Base-by-base conservation (phyloP, 768 basidiomycete genomes). In the Podaxis pistillaris region DNA sequence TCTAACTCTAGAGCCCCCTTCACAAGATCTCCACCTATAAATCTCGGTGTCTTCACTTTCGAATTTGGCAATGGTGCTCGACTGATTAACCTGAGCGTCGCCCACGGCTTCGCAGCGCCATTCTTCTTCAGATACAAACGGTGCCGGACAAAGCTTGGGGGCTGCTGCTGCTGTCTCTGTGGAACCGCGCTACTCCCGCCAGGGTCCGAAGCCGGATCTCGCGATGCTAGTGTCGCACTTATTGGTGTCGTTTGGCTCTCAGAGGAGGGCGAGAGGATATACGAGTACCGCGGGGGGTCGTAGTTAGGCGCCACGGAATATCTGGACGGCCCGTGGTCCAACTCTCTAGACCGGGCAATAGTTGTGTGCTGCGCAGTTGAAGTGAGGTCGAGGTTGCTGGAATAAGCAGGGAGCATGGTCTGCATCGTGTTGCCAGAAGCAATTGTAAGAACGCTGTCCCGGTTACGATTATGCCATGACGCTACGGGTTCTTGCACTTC, bases 11-110 rank as follows among this genome's bases (percentile, higher is more conserved):
- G 49, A 22, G 28, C 24, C 4, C 69, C 71, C 5, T 37, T 44
- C 26, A 69, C 58, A 26, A 51, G 30, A 36, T 72, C 67, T 4
- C 71, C 67, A 26, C 71, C 69, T 51, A 60, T 68, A 26, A 68
- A 63, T 19, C 63, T 64, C 19, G 69, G 69, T 33, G 53, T 30
- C 54, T 63, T 65, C 22, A 62, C 37, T 37, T 36, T 33, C 11
- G 55, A 38, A 30, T 40, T 36, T 26, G 55, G 37, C 28, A 44
- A 59, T 13, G 66, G 63, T 13, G 68, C 61, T 13, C 67, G 62
- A n/a, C 61, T 64, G n/a, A 60, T 53, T 2, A 69, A 41, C 12
- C 58, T 64, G 30, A 70, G 37, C 15, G 61, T 69, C 2, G 65
- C 68, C 67, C 68, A 69, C 15, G 66, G 62, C 19, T 60, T 61